A percentile compares a stretch with the other conserved stretches of the same genome.
phyloP scores from a whole-genome alignment of 2,329 filamentous ascomycete genomes.

The Malbranchea zuffiana region DNA sequence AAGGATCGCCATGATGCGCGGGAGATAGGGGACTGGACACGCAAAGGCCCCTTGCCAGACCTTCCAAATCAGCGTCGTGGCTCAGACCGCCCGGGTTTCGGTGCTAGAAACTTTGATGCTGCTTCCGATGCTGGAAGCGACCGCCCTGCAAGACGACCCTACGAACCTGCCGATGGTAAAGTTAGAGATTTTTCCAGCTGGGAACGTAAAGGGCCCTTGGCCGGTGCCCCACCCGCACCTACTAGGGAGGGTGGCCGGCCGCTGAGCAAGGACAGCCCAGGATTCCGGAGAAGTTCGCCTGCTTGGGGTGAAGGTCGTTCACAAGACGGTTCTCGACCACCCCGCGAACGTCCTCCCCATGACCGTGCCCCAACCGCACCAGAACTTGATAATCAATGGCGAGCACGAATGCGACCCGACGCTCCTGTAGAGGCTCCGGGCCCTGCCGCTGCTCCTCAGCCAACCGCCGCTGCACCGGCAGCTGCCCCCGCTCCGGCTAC shows the following conservation, averaged over 20 bases:
- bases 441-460: constrained; percentile 49
- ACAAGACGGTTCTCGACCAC: constrained; percentile 68
- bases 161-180: constrained; percentile 59
- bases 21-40: constrained; percentile 82
- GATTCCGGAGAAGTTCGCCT: constrained; percentile 57
- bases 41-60: constrained; percentile 79
- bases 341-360: constrained; percentile 55
- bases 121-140: constrained; percentile 49
- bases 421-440: constrained; percentile 50
- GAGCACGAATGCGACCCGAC: constrained; percentile 82
- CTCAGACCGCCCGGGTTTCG: constrained; percentile 46
- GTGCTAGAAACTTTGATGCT: constrained; percentile 43
- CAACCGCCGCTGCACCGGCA: constrained; percentile 50
- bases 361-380: constrained; percentile 74
- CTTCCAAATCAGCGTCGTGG: constrained; percentile 49
- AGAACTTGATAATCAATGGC: constrained; percentile 90
- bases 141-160: constrained; percentile 57
- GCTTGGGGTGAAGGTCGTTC: constrained; percentile 60
- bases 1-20: constrained; percentile 75
- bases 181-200: constrained; percentile 75
- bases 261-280: constrained; percentile 49
- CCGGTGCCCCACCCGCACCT: constrained; percentile 47
- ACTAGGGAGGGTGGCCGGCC: constrained; percentile 45
- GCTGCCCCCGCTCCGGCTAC: constrained; percentile 59
- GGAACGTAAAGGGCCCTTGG: constrained; percentile 88